Base-by-base conservation (phyloP, 106 monocot species). In the Chionographis japonica region DNA sequence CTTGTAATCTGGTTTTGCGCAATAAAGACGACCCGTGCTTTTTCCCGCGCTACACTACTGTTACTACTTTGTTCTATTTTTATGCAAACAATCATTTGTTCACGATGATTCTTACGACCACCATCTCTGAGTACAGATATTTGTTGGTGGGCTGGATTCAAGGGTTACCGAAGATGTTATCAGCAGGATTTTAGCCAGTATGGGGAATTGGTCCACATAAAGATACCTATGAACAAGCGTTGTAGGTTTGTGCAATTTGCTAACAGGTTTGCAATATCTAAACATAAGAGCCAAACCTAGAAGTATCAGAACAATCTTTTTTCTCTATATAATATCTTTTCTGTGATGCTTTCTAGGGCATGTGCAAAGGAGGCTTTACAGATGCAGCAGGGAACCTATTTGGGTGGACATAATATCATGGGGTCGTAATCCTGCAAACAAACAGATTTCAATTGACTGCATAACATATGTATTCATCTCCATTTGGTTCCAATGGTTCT, bases 241-340 rank as follows among this genome's bases (percentile, higher is more conserved):
- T 90, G 89, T 83, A 85, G 85, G 4, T 90, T 90, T 70, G 85
- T 90, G 52, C 89, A 90, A 62, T 90, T 80, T 83, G 74, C 77
- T 54, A 83, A 58, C 73, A 90, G 85, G 89, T 90, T 27, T 40
- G 56, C 7, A 19, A 49, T 62, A 6, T 50, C 54, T 18, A 58
- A 27, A 3, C 15, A 35, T 27, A 11, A 13, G 7, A 58, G 12
- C 11, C 18, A 3, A 1, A 1, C 27, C 6, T 15, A 60, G 35
- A 6, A 46, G 5, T 46, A 10, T 46, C 46, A 1, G 46, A 46
- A 46, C 2, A n/a, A 46, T 46, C 9, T 42, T 37, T 3, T 62
- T 15, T 42, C 4, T 56, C 10, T n/a, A 2, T 38, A 13, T 3
- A 6, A 12, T 13, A 20, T 11, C 4, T 55, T 10, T 37, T 14